Evolutionary conservation across 495 filamentous ascomycete species (phyloP).

Genomic region (Xylaria grammica): DNA sequence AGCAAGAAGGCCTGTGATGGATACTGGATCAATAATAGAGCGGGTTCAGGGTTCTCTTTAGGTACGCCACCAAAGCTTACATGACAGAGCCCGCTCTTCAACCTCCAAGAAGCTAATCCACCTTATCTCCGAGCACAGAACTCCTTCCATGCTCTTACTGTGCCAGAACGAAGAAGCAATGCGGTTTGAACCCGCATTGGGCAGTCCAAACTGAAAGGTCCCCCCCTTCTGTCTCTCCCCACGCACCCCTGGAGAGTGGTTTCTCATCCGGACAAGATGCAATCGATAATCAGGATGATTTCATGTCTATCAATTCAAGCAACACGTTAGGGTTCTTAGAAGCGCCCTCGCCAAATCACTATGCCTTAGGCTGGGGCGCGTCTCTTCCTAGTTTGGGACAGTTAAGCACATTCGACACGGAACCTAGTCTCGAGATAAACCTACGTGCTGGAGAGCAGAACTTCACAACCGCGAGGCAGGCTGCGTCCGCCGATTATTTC

Average conservation of each 20-base stretch:
- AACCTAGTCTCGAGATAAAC: background rate
- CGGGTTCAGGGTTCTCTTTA: background rate
- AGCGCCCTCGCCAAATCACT: background rate
- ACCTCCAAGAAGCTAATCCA: background rate
- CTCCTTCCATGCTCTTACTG: slow-evolving; percentile 38
- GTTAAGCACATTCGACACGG: background rate
- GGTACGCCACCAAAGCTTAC: background rate
- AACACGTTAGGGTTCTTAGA: background rate
- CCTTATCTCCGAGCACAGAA: background rate
- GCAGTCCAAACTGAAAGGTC: slow-evolving; percentile 7
- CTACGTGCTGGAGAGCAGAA: background rate
- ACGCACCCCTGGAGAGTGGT: background rate
- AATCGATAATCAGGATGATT: background rate
- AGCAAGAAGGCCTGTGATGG: slow-evolving; percentile 52
- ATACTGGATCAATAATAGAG: slow-evolving; percentile 4
- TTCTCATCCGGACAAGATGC: background rate
- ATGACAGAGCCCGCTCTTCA: background rate
- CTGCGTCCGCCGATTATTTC: background rate
- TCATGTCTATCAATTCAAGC: background rate
- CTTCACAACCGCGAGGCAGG: background rate
- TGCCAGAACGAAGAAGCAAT: slow-evolving; percentile 39
- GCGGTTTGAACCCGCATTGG: slow-evolving; percentile 36
- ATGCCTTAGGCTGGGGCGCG: background rate
- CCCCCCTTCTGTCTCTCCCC: background rate
- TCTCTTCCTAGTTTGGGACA: slow-evolving; percentile 6